Base-by-base conservation (phyloP, 768 basidiomycete species). In the Pluteus cervinus region DNA sequence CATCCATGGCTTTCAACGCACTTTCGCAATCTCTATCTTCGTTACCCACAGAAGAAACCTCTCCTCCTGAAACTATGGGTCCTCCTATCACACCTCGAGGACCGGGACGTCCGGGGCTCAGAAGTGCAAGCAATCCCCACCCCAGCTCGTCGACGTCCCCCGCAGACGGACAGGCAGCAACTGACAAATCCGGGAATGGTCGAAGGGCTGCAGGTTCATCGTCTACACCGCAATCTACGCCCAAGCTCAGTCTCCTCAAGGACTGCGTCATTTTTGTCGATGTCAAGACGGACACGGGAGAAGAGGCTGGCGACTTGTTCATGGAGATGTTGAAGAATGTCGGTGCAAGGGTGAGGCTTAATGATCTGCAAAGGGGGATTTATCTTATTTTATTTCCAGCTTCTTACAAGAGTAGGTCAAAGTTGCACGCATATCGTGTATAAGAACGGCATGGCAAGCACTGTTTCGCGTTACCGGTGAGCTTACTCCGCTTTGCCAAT, bases 261-360 rank as follows among this genome's bases (percentile, higher is more conserved):
- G 74, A 77, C 9, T 91, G 89, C 39, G 69, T 73, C 2, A 79
- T 90, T 7, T 92, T 87, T 49, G 89, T 93, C 33, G 91, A 93
- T 52, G 86, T 94, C 18, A 78, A 81, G 41, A 88, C 85, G 0
- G 86, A 88, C 37, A 79, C 83, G 37, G 83, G 86, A 1, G 81
- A 84, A 29, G 83, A 93, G 49, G 86, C 86, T 1, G 81, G 86
- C 0, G 73, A 73, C 17, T 58, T 90, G 48, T 93, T 93, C 49
- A 73, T 81, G 10, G 86, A 92, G 33, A 88, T 92, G 82, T 57
- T 93, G 46, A 74, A 74, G 46, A 69, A 70, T 21, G 62, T 91
- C 7, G 92, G 91, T 14, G 91, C 91, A 29, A 77, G 75, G 69
- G 91, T 91, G 45, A 43, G 73, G 55, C 7, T 7, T 34, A 25